phyloP scores from a whole-genome alignment of 2,329 filamentous ascomycete species.

The Cadophora luteo-olivacea region DNA sequence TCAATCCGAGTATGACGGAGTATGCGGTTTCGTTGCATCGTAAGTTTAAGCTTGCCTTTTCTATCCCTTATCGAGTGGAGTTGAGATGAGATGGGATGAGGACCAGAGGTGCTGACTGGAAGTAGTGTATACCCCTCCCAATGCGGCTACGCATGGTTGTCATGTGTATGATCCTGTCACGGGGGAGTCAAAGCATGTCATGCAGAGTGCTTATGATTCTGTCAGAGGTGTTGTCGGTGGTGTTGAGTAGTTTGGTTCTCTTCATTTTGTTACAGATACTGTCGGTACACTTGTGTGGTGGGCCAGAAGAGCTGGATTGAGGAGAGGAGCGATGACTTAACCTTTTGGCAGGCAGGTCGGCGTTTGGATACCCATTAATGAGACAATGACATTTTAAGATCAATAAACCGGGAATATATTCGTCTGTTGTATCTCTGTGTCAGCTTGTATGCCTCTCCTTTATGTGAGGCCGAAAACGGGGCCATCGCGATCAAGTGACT shows the following conservation, averaged over 20 bases:
- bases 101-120: not conserved
- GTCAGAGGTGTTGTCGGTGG: slow-evolving; percentile 38
- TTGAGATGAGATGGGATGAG: not conserved
- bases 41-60: slow-evolving; percentile 28
- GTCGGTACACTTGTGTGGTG: not conserved
- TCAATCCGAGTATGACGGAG: slow-evolving; percentile 73
- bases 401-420: too few relatives aligned
- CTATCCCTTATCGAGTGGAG: not conserved
- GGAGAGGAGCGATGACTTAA: not conserved
- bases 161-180: slow-evolving; percentile 80
- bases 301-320: not conserved
- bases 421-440: too few relatives aligned
- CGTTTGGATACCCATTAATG: not conserved
- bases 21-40: slow-evolving; percentile 84
- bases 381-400: not conserved
- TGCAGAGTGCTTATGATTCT: slow-evolving; percentile 76
- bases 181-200: slow-evolving; percentile 74
- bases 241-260: not conserved
- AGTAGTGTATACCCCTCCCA: slow-evolving; percentile 82
- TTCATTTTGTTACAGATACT: too few relatives aligned
- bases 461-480: too few relatives aligned
- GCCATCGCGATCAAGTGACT: too few relatives aligned
- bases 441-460: too few relatives aligned
- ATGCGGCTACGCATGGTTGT: slow-evolving; percentile 83
- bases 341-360: too few relatives aligned